These are phyloP conservation scores for Podospora sp. DNA, from an alignment of 495 filamentous ascomycete genomes.

Conservation along the genomic window DNA sequence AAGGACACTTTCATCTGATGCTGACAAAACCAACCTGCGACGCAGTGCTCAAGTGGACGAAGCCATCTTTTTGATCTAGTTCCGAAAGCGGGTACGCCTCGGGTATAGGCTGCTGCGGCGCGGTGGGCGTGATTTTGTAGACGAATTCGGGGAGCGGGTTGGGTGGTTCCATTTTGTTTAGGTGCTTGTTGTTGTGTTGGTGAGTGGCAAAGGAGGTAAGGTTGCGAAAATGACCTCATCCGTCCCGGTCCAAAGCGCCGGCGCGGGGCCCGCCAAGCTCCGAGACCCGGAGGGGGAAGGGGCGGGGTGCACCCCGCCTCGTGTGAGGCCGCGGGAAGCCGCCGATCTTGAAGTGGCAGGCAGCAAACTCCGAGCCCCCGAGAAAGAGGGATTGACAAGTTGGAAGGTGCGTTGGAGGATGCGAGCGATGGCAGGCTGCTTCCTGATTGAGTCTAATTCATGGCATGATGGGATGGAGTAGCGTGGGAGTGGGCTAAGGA, in stretches of 20 bases:
- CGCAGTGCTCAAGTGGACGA: conserved; percentile 54
- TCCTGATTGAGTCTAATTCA: background rate
- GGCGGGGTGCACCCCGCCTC: background rate
- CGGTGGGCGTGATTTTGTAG: conserved; percentile 53
- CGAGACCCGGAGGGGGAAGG: background rate
- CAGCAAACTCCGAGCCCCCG: background rate
- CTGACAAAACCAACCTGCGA: conserved; percentile 39
- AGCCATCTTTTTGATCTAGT: conserved; percentile 55
- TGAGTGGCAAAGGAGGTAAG: background rate
- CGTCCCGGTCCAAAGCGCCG: background rate
- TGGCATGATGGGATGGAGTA: background rate
- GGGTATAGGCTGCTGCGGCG: conserved; percentile 53
- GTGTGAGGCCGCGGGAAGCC: background rate
- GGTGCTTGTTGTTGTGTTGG: background rate
- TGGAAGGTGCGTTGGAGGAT: background rate
- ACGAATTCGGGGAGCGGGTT: conserved; percentile 47
- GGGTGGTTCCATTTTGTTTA: conserved; percentile 26
- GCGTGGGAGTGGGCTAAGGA: too few relatives aligned
- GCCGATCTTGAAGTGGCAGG: background rate
- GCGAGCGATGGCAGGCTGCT: background rate
- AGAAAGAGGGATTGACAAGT: background rate
- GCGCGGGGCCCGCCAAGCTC: conserved; percentile 4
- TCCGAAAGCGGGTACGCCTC: conserved; percentile 50
- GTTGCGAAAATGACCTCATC: background rate
- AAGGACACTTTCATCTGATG: background rate